phyloP scores from a whole-genome alignment of 306 rosid species.

The Citrullus amarus region DNA sequence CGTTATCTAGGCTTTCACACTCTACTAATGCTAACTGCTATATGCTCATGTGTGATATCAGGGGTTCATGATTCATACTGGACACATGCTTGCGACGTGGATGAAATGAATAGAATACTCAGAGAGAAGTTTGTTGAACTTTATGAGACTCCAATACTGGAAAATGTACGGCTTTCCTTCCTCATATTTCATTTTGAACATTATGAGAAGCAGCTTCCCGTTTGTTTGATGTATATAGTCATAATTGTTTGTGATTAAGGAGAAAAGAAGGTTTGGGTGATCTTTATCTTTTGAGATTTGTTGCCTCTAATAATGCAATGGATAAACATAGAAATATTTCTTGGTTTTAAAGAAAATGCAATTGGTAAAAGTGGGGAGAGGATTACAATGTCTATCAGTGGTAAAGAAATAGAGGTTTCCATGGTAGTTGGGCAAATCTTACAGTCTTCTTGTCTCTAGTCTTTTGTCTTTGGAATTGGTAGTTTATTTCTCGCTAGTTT shows the following conservation, averaged over 20 bases:
- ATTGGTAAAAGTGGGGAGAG: not conserved
- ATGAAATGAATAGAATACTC: slow-evolving; percentile 64
- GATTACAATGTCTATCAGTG: too few relatives aligned
- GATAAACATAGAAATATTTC: not conserved
- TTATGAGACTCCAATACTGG: slow-evolving; percentile 69
- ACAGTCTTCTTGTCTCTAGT: too few relatives aligned
- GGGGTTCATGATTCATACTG: slow-evolving; percentile 98
- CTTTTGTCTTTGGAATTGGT: not conserved
- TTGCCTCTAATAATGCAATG: not conserved
- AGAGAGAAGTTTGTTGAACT: slow-evolving; percentile 81
- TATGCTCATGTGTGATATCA: slow-evolving; percentile 20
- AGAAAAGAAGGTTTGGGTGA: not conserved
- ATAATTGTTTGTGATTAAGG: not conserved
- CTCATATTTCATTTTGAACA: not conserved
- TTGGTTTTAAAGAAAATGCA: not conserved
- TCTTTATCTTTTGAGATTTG: not conserved
- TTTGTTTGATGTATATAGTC: not conserved
- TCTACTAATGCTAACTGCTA: not conserved
- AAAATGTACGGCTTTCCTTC: slow-evolving; percentile 39
- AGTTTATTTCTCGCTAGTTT: not conserved
- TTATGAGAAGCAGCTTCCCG: not conserved
- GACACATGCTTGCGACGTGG: slow-evolving; percentile 94
- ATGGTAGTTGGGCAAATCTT: too few relatives aligned
- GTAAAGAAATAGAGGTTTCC: too few relatives aligned
- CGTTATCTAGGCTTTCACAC: not conserved